Evolutionary conservation across 805 yeast species (phyloP), one percentile per base, ranked within the genome.

Genomic region (Millerago galiae): DNA sequence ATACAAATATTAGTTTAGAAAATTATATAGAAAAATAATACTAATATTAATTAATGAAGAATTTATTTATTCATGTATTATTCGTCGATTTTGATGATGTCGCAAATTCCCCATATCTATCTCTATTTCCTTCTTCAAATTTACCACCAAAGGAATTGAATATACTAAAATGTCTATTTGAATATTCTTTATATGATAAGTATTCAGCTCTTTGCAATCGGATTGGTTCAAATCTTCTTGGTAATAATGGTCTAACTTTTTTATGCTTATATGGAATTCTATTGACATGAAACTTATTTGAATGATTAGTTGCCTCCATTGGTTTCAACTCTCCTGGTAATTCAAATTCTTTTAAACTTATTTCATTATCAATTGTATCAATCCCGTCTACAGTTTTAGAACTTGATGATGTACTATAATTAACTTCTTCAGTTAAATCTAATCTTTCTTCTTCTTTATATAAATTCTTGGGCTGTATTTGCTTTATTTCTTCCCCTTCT

Each of bases 41-140:
- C 29, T 27, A 27, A 21, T 21, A 21, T 21, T 7, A 21, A 21
- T 21, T 27, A 27, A 9, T 2, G 3, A 12, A 5, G 6, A 14
- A 14, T 29, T 29, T 8, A 11, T 29, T n/a, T 29, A 14, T 28
- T 39, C 11, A 18, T n/a, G 34, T 9, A 27, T 17, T 24, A 9
- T 29, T 36, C 10, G 43, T 31, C 15, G 40, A 16, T 25, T 15
- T 42, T 10, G 41, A n/a, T 18, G 55, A 52, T 2, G 62, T 49
- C 41, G 60, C 65, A 28, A 56, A 60, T 30, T 49, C 50, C 6
- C 65, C 63, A 46, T 60, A 64, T 32, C 67, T 50, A 45, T 60
- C 55, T n/a, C 63, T 57, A 11, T 66, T 58, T 24, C 51, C 49
- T 18, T 47, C 52, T 35, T 35, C 43, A 32, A 25, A 29, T 9